Base-by-base conservation (phyloP, 768 basidiomycete species). In the Lepiota brunneoincarnata region DNA sequence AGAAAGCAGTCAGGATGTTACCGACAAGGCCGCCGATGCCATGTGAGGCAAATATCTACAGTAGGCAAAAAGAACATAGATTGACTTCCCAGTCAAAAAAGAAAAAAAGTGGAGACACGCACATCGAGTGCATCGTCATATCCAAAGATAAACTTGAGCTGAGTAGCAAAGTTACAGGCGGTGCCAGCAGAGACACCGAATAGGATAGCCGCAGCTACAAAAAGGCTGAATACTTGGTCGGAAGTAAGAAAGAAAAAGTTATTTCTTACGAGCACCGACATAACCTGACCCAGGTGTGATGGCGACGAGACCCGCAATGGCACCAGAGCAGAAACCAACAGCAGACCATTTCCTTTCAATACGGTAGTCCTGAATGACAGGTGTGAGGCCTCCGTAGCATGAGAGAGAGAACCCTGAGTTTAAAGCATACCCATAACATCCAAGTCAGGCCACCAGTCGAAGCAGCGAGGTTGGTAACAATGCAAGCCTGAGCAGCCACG, bases 281-380 rank as follows among this genome's bases (percentile, higher is more conserved):
- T 68, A 92, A 60, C 91, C 90, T 23, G 88, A 89, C 7, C 72
- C 91, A n/a, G 90, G 91, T 0, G 89, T 92, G 56, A 94, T 93
- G 26, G 90, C 91, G 17, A 96, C 93, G 2, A 94, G 82, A 39
- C 93, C 96, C 6, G 86, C 76, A 55, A 98, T 91, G 31, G 93
- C 92, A 17, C 96, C 96, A 2, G 94, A 93, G 71, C 96, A 98
- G 73, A 96, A 96, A 6, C 94, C 93, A 56, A 98, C 92, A 1
- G 83, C 88, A 47, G 83, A 86, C 94, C 93, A 97, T 67, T 97
- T 96, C 68, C 80, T 81, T 70, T 97, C 95, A 43, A 97, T 79
- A 54, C 95, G 86, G 70, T 84, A 98, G 75, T 98, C 95, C 80
- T 86, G 43, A 0, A n/a, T 28, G 38, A 11, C 24, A 23, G 21